Base-by-base conservation (phyloP, 2,329 filamentous ascomycete species). In the Xylaria sp. region DNA sequence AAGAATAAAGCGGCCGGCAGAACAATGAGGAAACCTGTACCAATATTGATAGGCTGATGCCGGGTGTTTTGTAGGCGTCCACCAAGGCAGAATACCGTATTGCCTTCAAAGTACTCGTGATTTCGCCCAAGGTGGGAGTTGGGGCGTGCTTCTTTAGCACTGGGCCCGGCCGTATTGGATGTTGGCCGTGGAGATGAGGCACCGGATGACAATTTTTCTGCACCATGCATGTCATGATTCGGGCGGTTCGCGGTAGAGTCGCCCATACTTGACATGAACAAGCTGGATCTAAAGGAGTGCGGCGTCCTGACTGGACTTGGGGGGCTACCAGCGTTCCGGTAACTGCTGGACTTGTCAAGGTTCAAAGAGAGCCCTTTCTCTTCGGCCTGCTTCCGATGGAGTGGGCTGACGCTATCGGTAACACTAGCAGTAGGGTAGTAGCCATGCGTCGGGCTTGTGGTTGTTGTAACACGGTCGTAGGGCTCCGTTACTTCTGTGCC, bases 21-120 rank as follows among this genome's bases (percentile, higher is more conserved):
- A 44, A 96, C 79, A n/a, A 97, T 87, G 33, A 97, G 82, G 56
- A 93, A 79, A 1, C 91, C 94, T 1, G 96, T 99, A 13, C 90
- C 90, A 73, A 97, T 86, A 73, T 97, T 98, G 76, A 99, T 89
- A 1, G 96, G 96, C 70, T 90, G 88, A 73, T 96, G 92, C 72
- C 89, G 88, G 39, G 96, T 91, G 79, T 98, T 97, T 76, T 97
- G 93, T 67, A 96, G 84, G 66, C 96, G 87, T 7, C 96, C 96
- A 38, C 92, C 91, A 66, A 92, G 85, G 78, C 90, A 97, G 77
- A 99, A 99, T 27, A 94, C 84, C 0, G 93, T 97, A 76, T 98
- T 99, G 51, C 96, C 96, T 50, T 92, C 88, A 75, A 97, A 98
- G 78, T 97, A 97, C 77, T 98, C 89, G 79, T 95, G 92, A 73